Evolutionary conservation across 176 grass and related monocot genomes (phyloP), one percentile per base, ranked within the genome.

Genomic region (Cenchrus americanus): DNA sequence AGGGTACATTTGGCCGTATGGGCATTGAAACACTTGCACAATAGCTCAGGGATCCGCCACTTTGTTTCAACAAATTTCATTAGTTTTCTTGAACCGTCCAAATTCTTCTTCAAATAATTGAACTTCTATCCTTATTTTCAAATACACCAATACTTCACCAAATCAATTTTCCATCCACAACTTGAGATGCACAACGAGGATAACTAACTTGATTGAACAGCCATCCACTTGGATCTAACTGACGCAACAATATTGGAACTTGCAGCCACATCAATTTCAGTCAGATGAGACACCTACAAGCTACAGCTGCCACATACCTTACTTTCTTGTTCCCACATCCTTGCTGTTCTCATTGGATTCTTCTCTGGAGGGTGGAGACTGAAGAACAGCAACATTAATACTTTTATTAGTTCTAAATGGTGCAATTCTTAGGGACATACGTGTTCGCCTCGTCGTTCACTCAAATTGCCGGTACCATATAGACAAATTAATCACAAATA

Each of bases 361-460:
- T 79, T 62, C 41, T 44, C 41, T 44, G 17, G 18, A 75, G n/a
- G n/a, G 19, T n/a, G 61, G 18, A 75, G 27, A 27, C 24, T n/a
- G 61, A 53, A 62, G 30, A 64, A 44, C 41, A 55, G 50, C 15
- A 46, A 30, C 23, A 50, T 24, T 46, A 80, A 32, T 42, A 46
- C 27, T 47, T 67, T 32, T 6, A 13, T 84, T 83, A 8, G 79
- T 84, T 80, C 43, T 67, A 73, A 66, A 75, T 75, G 60, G 15
- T 60, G 50, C 52, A 59, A 43, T 80, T 74, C 81, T 67, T 11
- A 22, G 32, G 12, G 43, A 3, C 50, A 84, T 84, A 68, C 69
- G 76, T 88, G 82, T 44, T 88, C 75, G 61, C 41, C 65, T 75
- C 21, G 1, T n/a, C 51, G 1, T 40, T 68, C 87, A 68, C 75